These are phyloP conservation scores for Lathyrus tuberosus DNA, from an alignment of 306 rosid species.

Conservation along the genomic window DNA sequence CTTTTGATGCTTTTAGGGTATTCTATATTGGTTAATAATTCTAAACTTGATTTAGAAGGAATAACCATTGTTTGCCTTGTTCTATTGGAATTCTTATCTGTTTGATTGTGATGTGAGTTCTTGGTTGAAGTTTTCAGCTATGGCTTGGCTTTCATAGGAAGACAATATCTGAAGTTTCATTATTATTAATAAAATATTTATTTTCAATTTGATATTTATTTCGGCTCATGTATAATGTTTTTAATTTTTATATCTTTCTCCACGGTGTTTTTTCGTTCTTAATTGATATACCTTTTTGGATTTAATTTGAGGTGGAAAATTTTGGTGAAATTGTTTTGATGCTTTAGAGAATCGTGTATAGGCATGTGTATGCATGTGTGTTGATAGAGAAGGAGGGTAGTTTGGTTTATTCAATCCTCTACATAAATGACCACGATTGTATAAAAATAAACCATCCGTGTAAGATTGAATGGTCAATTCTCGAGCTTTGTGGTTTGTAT, in stretches of 20 bases:
- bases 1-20: slow-evolving; percentile 13
- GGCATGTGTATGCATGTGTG: neutral
- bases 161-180: neutral
- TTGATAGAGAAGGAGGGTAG: neutral
- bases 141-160: slow-evolving; percentile 23
- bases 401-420: neutral
- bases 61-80: neutral
- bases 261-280: neutral
- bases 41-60: slow-evolving; percentile 4
- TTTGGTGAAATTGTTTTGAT: slow-evolving; percentile 21
- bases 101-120: slow-evolving; percentile 13
- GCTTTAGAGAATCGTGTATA: slow-evolving; percentile 15
- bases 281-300: slow-evolving; percentile 1
- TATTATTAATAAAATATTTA: neutral
- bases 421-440: neutral
- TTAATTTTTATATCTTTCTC: neutral
- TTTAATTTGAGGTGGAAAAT: slow-evolving; percentile 8
- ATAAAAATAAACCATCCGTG: neutral
- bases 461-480: neutral
- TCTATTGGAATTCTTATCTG: neutral
- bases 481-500: slow-evolving; percentile 7
- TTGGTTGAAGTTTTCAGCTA: neutral
- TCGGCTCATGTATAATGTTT: slow-evolving; percentile 7
- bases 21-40: slow-evolving; percentile 15
- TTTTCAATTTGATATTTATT: slow-evolving; percentile 13